These are phyloP conservation scores for Smittium mucronatum DNA, from an alignment of 371 early-diverging fungal genomes.

Conservation along the genomic window DNA sequence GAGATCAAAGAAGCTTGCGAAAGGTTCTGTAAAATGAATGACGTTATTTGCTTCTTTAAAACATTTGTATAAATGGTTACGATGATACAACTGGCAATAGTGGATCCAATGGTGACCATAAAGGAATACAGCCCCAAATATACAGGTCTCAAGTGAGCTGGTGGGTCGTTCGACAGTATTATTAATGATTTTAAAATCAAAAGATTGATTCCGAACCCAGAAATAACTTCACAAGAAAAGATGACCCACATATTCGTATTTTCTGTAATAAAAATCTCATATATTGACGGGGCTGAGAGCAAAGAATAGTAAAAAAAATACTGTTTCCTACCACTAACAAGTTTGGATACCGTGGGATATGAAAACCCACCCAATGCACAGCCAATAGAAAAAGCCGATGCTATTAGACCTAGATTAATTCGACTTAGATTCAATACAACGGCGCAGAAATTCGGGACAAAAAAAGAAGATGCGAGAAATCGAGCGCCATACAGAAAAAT, in stretches of 20 bases:
- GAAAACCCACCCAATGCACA: neutral
- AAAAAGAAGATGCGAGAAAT: neutral
- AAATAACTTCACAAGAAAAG: neutral
- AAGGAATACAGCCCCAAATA: constrained; percentile 9
- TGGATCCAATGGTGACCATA: neutral
- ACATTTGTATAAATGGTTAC: neutral
- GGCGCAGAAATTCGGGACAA: neutral
- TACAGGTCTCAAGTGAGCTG: neutral
- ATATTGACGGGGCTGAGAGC: neutral
- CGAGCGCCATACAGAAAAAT: constrained; percentile 6
- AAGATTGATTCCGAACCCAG: constrained; percentile 5
- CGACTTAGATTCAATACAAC: neutral
- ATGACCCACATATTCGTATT: neutral
- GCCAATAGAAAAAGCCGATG: neutral
- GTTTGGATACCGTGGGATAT: neutral
- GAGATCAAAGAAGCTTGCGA: neutral
- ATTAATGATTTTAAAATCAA: neutral
- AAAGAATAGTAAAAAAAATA: neutral
- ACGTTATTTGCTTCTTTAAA: neutral
- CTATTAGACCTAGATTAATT: neutral
- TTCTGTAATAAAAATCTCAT: neutral
- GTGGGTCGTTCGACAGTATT: neutral
- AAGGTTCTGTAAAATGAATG: neutral
- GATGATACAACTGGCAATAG: neutral
- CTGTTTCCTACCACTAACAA: neutral